Evolutionary conservation across 2,329 filamentous ascomycete genomes (phyloP).

Genomic region (Corinectria fuckeliana): DNA sequence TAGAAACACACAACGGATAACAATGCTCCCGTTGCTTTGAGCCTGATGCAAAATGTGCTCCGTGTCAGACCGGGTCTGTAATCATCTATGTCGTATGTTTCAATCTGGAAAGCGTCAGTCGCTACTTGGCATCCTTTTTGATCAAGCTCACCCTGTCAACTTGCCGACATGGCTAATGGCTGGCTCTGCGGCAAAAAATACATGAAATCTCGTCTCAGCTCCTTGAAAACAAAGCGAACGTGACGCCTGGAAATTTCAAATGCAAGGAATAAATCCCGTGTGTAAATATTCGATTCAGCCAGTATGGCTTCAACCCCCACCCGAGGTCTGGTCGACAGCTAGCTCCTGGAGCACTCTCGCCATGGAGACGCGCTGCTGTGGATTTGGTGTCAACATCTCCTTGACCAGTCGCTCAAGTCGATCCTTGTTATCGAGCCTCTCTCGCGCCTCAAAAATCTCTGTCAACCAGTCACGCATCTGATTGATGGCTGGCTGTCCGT

Average conservation of each 20-base stretch:
- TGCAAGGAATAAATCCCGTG: slow-evolving; percentile 11
- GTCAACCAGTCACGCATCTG: slow-evolving; percentile 65
- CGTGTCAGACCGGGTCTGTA: slow-evolving; percentile 7
- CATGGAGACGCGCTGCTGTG: slow-evolving; percentile 60
- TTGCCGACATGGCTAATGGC: slow-evolving; percentile 18
- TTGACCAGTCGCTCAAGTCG: slow-evolving; percentile 58
- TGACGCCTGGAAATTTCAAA: slow-evolving; percentile 3
- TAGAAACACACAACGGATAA: slow-evolving; percentile 20
- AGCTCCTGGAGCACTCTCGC: slow-evolving; percentile 56
- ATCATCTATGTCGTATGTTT: slow-evolving; percentile 27
- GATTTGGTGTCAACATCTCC: slow-evolving; percentile 62
- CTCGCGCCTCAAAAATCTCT: slow-evolving; percentile 58
- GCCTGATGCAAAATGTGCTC: slow-evolving; percentile 4
- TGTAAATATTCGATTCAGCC: slow-evolving; percentile 14
- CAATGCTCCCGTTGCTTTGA: slow-evolving; percentile 1
- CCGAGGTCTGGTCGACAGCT: slow-evolving; percentile 36
- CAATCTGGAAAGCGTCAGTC: slow-evolving; percentile 31
- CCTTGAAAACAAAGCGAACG: slow-evolving; percentile 20
- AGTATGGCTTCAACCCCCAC: slow-evolving; percentile 18
- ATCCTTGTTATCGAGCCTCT: slow-evolving; percentile 54
- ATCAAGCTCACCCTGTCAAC: slow-evolving; percentile 27
- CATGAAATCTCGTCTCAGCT: slow-evolving; percentile 21
- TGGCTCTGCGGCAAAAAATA: slow-evolving; percentile 15
- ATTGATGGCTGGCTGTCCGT: slow-evolving; percentile 49
- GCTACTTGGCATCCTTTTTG: not conserved